Evolutionary conservation across 805 yeast genomes (phyloP).

Genomic region (Wickerhamiella nectarea): DNA sequence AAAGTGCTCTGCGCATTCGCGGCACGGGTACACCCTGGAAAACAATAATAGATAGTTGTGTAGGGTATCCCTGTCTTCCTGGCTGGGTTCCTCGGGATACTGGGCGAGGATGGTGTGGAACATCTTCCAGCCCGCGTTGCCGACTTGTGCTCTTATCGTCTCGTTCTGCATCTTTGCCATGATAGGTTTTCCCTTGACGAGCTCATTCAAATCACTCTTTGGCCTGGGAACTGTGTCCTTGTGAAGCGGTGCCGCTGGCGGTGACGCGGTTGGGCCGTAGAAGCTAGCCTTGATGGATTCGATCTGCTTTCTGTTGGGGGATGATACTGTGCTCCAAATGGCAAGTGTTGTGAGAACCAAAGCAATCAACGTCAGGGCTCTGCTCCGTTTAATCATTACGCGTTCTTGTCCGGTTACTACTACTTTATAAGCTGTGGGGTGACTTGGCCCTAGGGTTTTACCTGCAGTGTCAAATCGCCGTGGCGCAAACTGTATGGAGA

Average conservation of each 20-base stretch:
- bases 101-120: slow-evolving; percentile 87
- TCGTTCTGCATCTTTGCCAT: slow-evolving; percentile 94
- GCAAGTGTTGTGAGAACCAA: not conserved
- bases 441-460: too few relatives aligned
- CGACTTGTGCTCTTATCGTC: slow-evolving; percentile 67
- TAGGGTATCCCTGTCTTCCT: slow-evolving; percentile 49
- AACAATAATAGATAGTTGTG: slow-evolving; percentile 53
- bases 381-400: slow-evolving; percentile 2
- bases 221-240: not conserved
- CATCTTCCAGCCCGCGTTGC: slow-evolving; percentile 82
- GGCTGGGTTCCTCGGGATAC: slow-evolving; percentile 71
- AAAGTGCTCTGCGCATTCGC: slow-evolving; percentile 92
- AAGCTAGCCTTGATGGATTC: not conserved
- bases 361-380: slow-evolving; percentile 1
- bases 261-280: not conserved
- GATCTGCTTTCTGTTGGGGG: slow-evolving; percentile 1
- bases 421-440: not conserved
- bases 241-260: not conserved
- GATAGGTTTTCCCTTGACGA: slow-evolving; percentile 36
- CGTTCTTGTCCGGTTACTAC: not conserved
- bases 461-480: too few relatives aligned
- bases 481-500: too few relatives aligned
- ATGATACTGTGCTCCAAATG: slow-evolving; percentile 2
- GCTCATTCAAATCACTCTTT: slow-evolving; percentile 5
- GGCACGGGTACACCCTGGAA: slow-evolving; percentile 92